phyloP scores from a whole-genome alignment of 805 yeast species.

The Pichia ethanolica region DNA sequence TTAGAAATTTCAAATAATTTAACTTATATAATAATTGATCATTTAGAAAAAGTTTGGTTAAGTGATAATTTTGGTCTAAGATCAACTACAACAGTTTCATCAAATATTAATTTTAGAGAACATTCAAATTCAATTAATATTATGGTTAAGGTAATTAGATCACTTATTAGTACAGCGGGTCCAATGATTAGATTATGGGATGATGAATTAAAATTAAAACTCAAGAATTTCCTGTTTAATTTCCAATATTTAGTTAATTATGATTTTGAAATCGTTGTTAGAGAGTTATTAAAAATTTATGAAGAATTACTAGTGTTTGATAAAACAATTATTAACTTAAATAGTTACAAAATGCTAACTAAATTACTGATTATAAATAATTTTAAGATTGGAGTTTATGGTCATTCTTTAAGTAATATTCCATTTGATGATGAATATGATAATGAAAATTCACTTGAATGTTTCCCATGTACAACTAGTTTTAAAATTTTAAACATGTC shows the following conservation, averaged over 20 bases:
- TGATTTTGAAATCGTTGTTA: slow-evolving; percentile 27
- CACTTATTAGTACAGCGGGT: slow-evolving; percentile 46
- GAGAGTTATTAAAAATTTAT: slow-evolving; percentile 34
- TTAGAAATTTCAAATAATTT: slow-evolving; percentile 22
- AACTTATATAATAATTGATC: slow-evolving; percentile 36
- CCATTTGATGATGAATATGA: slow-evolving; percentile 23
- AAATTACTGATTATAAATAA: slow-evolving; percentile 28
- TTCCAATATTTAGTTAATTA: slow-evolving; percentile 29
- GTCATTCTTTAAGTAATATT: slow-evolving; percentile 15
- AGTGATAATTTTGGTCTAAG: slow-evolving; percentile 45
- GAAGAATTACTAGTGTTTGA: slow-evolving; percentile 46
- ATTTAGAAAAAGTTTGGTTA: slow-evolving; percentile 32
- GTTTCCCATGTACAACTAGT: slow-evolving; percentile 29
- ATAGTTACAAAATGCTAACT: slow-evolving; percentile 26
- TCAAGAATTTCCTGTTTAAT: slow-evolving; percentile 32
- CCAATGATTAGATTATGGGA: slow-evolving; percentile 41
- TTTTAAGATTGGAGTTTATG: slow-evolving; percentile 26
- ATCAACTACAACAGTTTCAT: slow-evolving; percentile 35
- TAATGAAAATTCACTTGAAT: slow-evolving; percentile 12
- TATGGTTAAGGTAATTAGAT: slow-evolving; percentile 36
- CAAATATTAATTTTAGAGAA: slow-evolving; percentile 41
- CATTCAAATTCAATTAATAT: slow-evolving; percentile 35
- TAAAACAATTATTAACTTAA: slow-evolving; percentile 26
- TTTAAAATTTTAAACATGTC: slow-evolving; percentile 20
- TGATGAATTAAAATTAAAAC: slow-evolving; percentile 21